Conservation (phyloP, 371 early-diverging fungal genomes). For the Mucor circinelloides region DNA sequence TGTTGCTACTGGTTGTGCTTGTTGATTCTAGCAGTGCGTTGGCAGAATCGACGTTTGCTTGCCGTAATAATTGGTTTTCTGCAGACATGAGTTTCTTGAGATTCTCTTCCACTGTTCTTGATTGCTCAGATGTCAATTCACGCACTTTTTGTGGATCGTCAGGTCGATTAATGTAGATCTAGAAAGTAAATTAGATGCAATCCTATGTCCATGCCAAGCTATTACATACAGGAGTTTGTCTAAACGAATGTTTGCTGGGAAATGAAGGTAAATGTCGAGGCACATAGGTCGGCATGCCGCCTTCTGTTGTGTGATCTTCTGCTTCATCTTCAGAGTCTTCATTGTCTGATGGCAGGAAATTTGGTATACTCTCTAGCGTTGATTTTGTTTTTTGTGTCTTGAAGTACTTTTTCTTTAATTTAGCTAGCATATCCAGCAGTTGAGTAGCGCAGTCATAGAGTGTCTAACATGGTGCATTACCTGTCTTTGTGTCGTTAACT, state of each 20-base stretch:
- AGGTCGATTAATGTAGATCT: conserved; percentile 64
- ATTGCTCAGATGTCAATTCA: conserved; percentile 64
- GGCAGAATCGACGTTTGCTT: conserved; percentile 7
- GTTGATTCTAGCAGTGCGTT: conserved; percentile 4
- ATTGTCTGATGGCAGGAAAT: conserved; percentile 49
- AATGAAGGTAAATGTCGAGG: conserved; percentile 59
- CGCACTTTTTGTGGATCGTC: conserved; percentile 64
- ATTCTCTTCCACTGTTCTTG: conserved; percentile 65
- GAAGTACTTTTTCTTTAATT: conserved; percentile 24
- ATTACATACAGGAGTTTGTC: conserved; percentile 56
- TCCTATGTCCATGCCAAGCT: neutral
- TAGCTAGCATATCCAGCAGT: neutral
- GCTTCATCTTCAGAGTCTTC: conserved; percentile 46
- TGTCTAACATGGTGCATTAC: neutral
- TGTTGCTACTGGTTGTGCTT: neutral
- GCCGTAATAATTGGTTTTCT: conserved; percentile 53
- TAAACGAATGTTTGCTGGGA: conserved; percentile 64
- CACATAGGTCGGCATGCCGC: conserved; percentile 47
- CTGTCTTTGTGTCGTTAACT: conserved; percentile 10
- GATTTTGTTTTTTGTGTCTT: conserved; percentile 21
- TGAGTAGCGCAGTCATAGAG: neutral
- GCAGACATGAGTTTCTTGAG: conserved; percentile 61
- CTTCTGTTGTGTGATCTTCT: conserved; percentile 19
- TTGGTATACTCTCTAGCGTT: conserved; percentile 35
- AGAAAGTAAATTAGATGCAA: neutral